Conservation (phyloP, 2,329 filamentous ascomycete genomes). For the Fusarium drepaniforme region DNA sequence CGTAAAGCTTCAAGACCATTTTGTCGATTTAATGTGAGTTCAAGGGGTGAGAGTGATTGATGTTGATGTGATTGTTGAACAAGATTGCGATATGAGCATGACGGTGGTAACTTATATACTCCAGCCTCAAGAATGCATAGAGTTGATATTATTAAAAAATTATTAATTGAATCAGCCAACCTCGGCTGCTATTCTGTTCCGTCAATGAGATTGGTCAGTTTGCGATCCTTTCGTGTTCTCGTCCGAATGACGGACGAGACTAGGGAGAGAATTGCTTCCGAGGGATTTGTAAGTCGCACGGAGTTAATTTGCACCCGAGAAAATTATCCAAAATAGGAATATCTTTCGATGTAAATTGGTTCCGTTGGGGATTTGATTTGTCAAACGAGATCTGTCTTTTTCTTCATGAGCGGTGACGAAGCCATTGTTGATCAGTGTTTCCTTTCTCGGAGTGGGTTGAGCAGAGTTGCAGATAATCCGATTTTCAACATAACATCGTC, state of each 20-base stretch:
- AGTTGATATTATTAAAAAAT: background rate
- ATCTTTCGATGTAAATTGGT: background rate
- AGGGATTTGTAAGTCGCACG: background rate
- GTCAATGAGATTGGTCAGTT: background rate
- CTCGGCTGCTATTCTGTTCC: background rate
- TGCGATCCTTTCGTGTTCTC: background rate
- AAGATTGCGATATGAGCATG: background rate
- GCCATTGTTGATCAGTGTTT: background rate
- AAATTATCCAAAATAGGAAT: background rate
- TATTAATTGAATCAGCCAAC: background rate
- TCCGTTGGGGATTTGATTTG: background rate
- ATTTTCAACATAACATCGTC: background rate
- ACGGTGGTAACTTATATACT: background rate
- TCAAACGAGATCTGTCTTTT: background rate
- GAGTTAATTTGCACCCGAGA: background rate
- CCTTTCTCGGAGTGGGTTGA: background rate
- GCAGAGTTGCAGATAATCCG: background rate
- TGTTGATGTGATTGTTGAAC: background rate
- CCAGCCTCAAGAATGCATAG: background rate
- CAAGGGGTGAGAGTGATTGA: background rate
- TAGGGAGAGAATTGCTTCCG: background rate
- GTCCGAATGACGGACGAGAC: background rate
- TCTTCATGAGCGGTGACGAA: background rate
- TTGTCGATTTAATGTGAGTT: background rate
- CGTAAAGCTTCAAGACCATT: slow-evolving; percentile 13